Conservation (phyloP, 257 asterid genomes). For the Galeopsis tetrahit region DNA sequence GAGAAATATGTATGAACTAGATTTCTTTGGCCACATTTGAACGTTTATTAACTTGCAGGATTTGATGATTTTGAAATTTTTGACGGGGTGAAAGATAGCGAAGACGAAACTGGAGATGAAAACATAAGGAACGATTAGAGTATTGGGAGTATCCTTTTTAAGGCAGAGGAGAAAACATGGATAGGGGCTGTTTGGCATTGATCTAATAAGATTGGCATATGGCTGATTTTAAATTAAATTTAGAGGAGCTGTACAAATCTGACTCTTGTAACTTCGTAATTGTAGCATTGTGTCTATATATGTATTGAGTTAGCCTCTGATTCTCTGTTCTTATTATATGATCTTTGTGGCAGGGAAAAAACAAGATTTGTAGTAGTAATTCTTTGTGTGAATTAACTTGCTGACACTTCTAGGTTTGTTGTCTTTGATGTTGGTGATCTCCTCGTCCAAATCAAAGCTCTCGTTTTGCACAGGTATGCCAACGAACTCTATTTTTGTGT, state of each 20-base stretch:
- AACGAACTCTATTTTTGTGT: neutral
- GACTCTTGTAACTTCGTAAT: conserved; percentile 12
- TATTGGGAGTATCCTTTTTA: conserved; percentile 13
- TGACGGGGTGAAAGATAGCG: conserved; percentile 65
- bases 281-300: conserved; percentile 25
- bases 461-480: conserved; percentile 19
- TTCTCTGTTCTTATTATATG: neutral
- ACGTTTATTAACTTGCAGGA: conserved; percentile 51
- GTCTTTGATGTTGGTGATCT: neutral
- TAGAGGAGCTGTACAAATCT: conserved; percentile 27
- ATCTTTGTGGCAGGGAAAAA: neutral
- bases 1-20: neutral
- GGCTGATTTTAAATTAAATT: neutral
- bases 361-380: neutral
- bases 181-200: neutral
- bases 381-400: neutral
- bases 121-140: conserved; percentile 36
- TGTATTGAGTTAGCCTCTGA: conserved; percentile 26
- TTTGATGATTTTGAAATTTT: conserved; percentile 83
- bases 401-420: neutral
- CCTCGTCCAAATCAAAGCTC: conserved; percentile 18
- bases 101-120: conserved; percentile 63
- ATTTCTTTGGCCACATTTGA: conserved; percentile 11
- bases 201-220: conserved; percentile 30
- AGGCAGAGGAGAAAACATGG: conserved; percentile 27